Evolutionary conservation across 306 rosid species (phyloP).

Genomic region (Lablab purpureus): DNA sequence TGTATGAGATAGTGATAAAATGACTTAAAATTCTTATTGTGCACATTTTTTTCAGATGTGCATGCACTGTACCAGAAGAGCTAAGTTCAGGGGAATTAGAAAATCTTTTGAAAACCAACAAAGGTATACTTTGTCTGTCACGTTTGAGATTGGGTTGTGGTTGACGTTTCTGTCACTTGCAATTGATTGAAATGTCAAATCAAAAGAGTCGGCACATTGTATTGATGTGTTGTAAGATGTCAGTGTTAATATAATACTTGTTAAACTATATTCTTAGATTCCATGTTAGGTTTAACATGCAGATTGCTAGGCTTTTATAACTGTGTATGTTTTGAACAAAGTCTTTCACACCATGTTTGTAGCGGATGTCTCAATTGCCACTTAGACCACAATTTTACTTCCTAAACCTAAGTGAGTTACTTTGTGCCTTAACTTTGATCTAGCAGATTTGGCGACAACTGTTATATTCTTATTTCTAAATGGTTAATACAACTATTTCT

Average conservation of each 20-base stretch:
- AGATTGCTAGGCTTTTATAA: not conserved
- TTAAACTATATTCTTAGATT: not conserved
- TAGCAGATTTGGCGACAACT: not conserved
- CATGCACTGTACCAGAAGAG: conserved; percentile 80
- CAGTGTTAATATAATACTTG: not conserved
- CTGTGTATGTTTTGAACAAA: not conserved
- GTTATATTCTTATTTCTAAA: not conserved
- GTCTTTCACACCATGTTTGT: not conserved
- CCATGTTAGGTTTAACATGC: conserved; percentile 6
- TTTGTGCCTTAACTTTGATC: not conserved
- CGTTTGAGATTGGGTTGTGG: conserved; percentile 25
- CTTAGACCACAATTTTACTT: not conserved
- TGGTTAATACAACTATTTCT: conserved; percentile 6
- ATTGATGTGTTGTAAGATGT: not conserved
- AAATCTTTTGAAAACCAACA: conserved; percentile 69
- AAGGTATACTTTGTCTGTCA: conserved; percentile 57
- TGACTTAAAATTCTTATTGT: conserved; percentile 11
- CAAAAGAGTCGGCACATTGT: not conserved
- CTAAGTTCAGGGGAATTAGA: conserved; percentile 71
- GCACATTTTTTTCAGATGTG: conserved; percentile 58
- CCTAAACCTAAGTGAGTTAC: not conserved
- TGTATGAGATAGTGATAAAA: conserved; percentile 39
- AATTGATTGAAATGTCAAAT: conserved; percentile 29
- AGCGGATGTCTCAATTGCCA: not conserved
- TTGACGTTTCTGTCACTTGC: conserved; percentile 28